Conservation (phyloP, 2,329 filamentous ascomycete genomes). For the Teratosphaeria pseudoeucalypti region DNA sequence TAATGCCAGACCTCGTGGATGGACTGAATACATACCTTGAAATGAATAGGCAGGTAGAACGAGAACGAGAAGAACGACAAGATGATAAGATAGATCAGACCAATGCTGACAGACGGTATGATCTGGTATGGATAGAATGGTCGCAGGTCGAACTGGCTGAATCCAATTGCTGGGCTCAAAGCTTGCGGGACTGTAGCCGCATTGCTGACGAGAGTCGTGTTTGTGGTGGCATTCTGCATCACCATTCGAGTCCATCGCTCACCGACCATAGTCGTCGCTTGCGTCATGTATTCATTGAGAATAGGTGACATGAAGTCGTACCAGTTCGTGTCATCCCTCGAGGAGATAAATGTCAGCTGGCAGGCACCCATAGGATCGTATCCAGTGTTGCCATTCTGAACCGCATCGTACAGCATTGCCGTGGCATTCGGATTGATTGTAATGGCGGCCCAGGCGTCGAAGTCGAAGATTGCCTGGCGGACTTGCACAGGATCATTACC, state of each 20-base stretch:
- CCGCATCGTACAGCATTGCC: conserved; percentile 44
- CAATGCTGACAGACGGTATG: conserved; percentile 51
- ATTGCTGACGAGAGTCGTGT: conserved; percentile 31
- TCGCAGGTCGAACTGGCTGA: conserved; percentile 47
- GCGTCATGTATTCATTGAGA: conserved; percentile 37
- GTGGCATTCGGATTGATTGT: conserved; percentile 55
- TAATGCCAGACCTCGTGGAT: background rate
- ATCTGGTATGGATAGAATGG: conserved; percentile 47
- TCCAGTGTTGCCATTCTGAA: conserved; percentile 44
- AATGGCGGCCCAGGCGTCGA: conserved; percentile 50
- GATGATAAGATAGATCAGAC: conserved; percentile 58
- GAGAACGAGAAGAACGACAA: conserved; percentile 56
- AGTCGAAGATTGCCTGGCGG: conserved; percentile 49
- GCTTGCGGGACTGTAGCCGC: conserved; percentile 42
- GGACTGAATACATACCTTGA: conserved; percentile 20
- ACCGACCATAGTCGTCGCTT: conserved; percentile 41
- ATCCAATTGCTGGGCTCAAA: conserved; percentile 46
- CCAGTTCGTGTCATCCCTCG: conserved; percentile 47
- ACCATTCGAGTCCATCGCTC: conserved; percentile 33
- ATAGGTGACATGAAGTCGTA: conserved; percentile 44
- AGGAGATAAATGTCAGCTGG: conserved; percentile 46
- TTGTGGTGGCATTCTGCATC: conserved; percentile 31
- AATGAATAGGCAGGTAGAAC: conserved; percentile 55
- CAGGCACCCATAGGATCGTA: conserved; percentile 52
- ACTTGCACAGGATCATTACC: conserved; percentile 46